Evolutionary conservation across 352 stramenopile genomes (phyloP), one percentile per base, ranked within the genome.

Genomic region (Sclerospora graminicola): DNA sequence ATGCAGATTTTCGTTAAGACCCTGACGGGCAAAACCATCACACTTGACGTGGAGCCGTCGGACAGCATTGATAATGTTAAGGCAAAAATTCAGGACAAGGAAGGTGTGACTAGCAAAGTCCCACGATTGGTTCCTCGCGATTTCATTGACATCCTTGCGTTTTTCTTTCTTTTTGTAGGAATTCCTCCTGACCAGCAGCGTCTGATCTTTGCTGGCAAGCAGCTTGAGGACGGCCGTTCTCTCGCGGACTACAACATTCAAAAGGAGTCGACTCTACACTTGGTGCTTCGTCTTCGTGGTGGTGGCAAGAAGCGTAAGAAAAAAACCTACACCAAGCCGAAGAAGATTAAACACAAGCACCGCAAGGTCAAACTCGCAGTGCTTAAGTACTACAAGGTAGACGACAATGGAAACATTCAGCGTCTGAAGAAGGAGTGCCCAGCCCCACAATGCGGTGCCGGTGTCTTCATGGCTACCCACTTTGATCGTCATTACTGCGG

Each of bases 41-140:
- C 97, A 44, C 79, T 99, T 40, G 96, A 99, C 81, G 96, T 99
- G 33, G 97, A 99, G 76, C 92, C 97, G 30, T 96, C 82, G 30
- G 97, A 99, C 74, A 98, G 91, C 53, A 99, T 99, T 84, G 96
- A 99, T 72, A 99, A 98, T 82, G 96, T 99, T 51, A 99, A 99
- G 89, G 83, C 94, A 54, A 99, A 99, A 91, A 99, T 99, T 65
- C 97, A 99, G 82, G 97, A 99, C 78, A 99, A 99, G 89, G 97
- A 99, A 77, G 97, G 78, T 82, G 26, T 0, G 70, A 73, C 11
- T 14, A 2, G 2, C 6, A 6, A n/a, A n/a, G n/a, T n/a, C n/a
- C 9, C 28, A 13, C 8, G 28, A 33, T 4, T 10, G 8, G 4
- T 13, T 4, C 15, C 15, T 33, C 28, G 15, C 8, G 4, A 15